phyloP scores from a whole-genome alignment of 139 green algal genomes.

The Nannochloris sp. region DNA sequence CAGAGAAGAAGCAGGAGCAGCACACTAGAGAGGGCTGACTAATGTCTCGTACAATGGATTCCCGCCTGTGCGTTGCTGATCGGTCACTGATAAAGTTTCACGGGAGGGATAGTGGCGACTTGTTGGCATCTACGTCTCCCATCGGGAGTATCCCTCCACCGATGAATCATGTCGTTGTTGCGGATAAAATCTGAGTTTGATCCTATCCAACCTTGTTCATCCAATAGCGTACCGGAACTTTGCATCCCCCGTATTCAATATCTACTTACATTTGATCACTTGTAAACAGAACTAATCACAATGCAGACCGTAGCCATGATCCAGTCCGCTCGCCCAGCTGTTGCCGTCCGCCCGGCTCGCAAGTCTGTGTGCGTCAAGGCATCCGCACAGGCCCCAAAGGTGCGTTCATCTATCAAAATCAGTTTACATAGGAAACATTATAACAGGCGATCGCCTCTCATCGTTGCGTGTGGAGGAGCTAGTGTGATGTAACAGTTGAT shows the following conservation, averaged over 20 bases:
- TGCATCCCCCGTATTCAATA: too few species aligned
- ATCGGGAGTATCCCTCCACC: too few species aligned
- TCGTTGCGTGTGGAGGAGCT: too few species aligned
- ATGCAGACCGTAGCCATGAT: constrained; percentile 7
- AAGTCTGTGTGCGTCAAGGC: constrained; percentile 1
- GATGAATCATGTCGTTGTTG: not conserved
- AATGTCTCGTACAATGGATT: too few species aligned
- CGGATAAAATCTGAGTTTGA: constrained; percentile 2
- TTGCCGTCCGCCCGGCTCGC: constrained; percentile 7
- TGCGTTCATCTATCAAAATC: not conserved
- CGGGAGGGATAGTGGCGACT: too few species aligned
- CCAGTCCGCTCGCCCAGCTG: constrained; percentile 1
- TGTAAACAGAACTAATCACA: not conserved
- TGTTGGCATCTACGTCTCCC: too few species aligned
- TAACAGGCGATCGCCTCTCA: not conserved
- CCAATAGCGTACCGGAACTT: not conserved
- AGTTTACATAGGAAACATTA: not conserved
- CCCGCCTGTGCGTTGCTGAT: too few species aligned
- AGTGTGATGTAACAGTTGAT: not conserved
- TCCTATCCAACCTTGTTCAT: not conserved
- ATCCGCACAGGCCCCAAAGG: not conserved
- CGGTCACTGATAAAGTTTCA: too few species aligned
- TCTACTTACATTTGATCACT: not conserved
- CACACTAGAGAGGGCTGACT: too few species aligned
- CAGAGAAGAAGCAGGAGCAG: not conserved